Evolutionary conservation across 2,329 filamentous ascomycete species (phyloP).

Genomic region (Microdochium trichocladiopsis): DNA sequence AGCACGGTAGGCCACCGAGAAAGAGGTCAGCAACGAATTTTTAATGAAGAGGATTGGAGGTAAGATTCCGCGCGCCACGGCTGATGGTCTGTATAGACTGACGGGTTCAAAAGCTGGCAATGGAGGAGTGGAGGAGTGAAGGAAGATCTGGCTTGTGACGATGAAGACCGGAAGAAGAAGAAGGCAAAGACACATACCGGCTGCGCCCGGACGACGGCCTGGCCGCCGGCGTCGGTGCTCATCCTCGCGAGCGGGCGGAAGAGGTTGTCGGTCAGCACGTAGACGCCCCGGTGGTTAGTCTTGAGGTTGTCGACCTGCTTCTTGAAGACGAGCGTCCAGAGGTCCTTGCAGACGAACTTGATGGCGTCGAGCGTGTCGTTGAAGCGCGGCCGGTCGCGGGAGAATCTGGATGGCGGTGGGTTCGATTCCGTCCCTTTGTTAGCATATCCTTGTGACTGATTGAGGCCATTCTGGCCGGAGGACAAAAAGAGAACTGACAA

Average conservation of each 20-base stretch:
- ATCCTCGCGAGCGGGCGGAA: constrained; percentile 87
- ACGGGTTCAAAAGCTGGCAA: no score
- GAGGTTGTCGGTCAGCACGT: constrained; percentile 87
- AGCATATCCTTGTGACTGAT: no score
- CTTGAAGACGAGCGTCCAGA: constrained; percentile 89
- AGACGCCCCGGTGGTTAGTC: constrained; percentile 94
- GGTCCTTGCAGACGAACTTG: constrained; percentile 97
- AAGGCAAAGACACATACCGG: constrained; percentile 50
- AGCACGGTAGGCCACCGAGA: no score
- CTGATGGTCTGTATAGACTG: no score
- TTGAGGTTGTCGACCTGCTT: constrained; percentile 99
- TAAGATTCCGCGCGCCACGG: no score
- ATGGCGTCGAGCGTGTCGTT: constrained; percentile 91
- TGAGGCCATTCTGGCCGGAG: no score
- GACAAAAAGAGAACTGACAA: constrained; percentile 8
- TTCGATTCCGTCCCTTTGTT: no score
- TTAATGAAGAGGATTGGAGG: no score
- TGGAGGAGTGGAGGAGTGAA: no score
- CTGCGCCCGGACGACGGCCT: constrained; percentile 69
- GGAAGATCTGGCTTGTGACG: no score
- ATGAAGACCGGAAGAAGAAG: constrained; percentile 3
- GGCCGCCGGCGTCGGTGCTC: constrained; percentile 72
- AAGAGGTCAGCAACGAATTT: no score
- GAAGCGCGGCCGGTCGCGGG: constrained; percentile 76
- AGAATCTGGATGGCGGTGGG: constrained; percentile 60